Evolutionary conservation across 176 grass and related monocot genomes (phyloP), one percentile per base, ranked within the genome.

Genomic region (Raddia guianensis): DNA sequence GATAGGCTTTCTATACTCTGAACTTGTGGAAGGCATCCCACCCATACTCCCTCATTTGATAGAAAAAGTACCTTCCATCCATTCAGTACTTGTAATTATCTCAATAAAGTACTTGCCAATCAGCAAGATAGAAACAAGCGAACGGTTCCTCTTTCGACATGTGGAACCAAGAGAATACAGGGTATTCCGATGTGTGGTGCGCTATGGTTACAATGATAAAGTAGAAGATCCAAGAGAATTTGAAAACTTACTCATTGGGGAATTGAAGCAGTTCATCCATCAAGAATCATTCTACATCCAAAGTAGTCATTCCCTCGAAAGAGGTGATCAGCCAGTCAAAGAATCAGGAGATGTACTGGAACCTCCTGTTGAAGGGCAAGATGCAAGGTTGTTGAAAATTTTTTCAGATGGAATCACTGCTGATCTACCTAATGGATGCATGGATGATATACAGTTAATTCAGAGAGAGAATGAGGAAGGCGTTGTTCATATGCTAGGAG

Each of bases 181-280:
- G 53, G 57, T 91, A 42, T 94, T 94, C 68, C 86, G 86, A 43
- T 94, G 89, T 35, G 89, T 94, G 27, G 92, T 88, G 7, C 75
- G 89, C 40, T 94, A 94, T 72, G 89, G 89, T 37, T 94, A 94
- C 83, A 94, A 91, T 7, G 89, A 94, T 84, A 83, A 83, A 50
- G 40, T 86, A 62, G 89, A 94, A 82, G 86, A 87, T 44, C 76
- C 89, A 62, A 72, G 16, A 37, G 86, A 88, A 68, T 94, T 94
- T 0, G 89, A 91, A 73, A 71, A 8, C 7, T 82, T 89, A 45
- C 72, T 94, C 9, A 83, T 91, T 61, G 80, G 67, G 61, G 16
- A 91, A 21, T 63, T 94, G 80, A 87, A 94, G 63, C 65, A 84
- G 12, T 94, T 87, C 65, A 54, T 94, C 67, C 66, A 78, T 18